phyloP scores from a whole-genome alignment of 1,284 basidiomycete species.

The Microbotryomycetes sp. region DNA sequence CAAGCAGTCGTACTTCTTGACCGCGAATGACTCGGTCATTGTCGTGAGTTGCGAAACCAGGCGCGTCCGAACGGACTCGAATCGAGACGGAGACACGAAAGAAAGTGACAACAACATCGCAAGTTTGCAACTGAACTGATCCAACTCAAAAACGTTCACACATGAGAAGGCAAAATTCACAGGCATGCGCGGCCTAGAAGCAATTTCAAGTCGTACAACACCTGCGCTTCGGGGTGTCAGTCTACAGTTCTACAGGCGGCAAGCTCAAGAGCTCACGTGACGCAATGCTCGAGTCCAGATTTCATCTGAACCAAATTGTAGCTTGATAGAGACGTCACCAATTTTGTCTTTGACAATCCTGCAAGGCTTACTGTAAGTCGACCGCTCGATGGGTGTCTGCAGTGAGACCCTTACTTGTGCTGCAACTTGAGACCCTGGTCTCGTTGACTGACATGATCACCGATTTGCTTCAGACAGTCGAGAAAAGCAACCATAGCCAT shows the following conservation, averaged over 20 bases:
- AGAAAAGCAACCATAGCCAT: conserved; percentile 92
- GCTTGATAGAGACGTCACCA: conserved; percentile 85
- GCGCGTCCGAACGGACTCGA: no score
- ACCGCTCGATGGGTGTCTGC: background rate
- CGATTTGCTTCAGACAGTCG: conserved; percentile 84
- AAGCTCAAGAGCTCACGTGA: conserved; percentile 56
- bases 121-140: background rate
- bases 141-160: no score
- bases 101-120: background rate
- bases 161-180: no score
- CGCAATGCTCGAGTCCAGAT: conserved; percentile 89
- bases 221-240: conserved; percentile 34
- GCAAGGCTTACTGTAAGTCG: no score
- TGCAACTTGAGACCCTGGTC: conserved; percentile 68
- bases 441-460: conserved; percentile 63
- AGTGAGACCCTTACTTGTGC: conserved; percentile 58
- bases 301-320: conserved; percentile 84
- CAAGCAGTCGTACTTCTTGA: background rate
- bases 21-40: background rate
- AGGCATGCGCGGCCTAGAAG: conserved; percentile 24
- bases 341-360: conserved; percentile 93
- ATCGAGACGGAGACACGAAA: no score
- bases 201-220: conserved; percentile 32
- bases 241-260: conserved; percentile 41
- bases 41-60: background rate